Base-by-base conservation (phyloP, 2,329 filamentous ascomycete genomes). In the Nannizzia gypsea region DNA sequence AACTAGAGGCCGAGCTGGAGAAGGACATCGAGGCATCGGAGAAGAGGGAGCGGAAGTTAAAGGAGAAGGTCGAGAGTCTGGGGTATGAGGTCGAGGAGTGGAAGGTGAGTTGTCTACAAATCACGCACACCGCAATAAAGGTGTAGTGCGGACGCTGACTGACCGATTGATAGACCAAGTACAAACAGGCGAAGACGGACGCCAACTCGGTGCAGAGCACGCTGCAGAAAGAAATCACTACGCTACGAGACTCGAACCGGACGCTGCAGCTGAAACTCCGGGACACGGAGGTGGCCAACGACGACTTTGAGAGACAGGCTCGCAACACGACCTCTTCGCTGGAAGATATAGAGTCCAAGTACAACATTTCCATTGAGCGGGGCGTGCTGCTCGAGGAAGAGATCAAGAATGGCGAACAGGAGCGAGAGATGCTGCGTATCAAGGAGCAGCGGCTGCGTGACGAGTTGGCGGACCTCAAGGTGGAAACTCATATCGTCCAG, bases 261-360 rank as follows among this genome's bases (percentile, higher is more conserved):
- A 85, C 86, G 2, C 76, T 96, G 63, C 88, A 93, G 68, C 79
- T 96, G 64, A 89, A 83, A 73, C 78, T 99, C 61, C 86, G 93
- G 66, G 93, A 99, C 72, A 96, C 92, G 67, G 93, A 99, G 75
- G 93, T 99, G 59, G 90, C 89, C 71, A 99, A 97, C 76, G 93
- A 99, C 78, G 93, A 99, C 74, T 96, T 92, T 71, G 93, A 99
- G 78, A 86, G 90, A 65, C 92, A 97, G 76, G 92, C 93, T 66
- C 86, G 93, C 67, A 93, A 96, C 74, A 96, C 92, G 28, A 91
- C 90, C 38, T 96, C 91, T 50, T 96, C 92, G 57, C 83, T 97
- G 63, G 93, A 99, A 75, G 93, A 99, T 70, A 80, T 99, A 73
- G 93, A 99, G 75, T 92, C 88, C 63, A 99, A 97, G 74, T 96